A percentile compares a stretch with the other conserved stretches of the same genome.
Evolutionary conservation across 2,329 filamentous ascomycete genomes (phyloP).

Genomic region (Microdochium nivale): DNA sequence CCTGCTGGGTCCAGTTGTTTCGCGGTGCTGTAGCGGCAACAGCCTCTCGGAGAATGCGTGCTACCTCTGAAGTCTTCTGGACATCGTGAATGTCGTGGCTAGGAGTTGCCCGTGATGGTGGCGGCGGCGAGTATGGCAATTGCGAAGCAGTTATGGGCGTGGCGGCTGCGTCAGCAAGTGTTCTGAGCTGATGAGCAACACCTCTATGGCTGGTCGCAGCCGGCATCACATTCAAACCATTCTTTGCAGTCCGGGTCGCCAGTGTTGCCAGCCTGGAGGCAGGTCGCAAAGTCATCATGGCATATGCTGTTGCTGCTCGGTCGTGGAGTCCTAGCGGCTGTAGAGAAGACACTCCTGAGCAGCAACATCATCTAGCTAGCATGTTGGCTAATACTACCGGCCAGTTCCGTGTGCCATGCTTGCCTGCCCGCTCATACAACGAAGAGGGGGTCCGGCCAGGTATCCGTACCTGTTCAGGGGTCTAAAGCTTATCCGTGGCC

Average conservation of each 20-base stretch:
- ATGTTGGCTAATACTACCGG: not conserved
- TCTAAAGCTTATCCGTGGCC: not conserved
- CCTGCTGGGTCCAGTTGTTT: conserved; percentile 71
- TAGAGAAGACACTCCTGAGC: no score
- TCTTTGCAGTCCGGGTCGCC: not conserved
- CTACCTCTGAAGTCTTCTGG: not conserved
- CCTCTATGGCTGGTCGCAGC: not conserved
- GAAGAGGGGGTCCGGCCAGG: not conserved
- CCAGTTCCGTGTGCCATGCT: not conserved
- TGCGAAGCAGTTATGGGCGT: not conserved
- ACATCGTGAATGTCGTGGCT: not conserved
- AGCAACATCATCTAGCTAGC: no score
- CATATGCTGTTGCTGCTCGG: not conserved
- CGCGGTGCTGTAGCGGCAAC: conserved; percentile 52
- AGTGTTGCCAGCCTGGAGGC: not conserved
- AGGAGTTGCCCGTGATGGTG: no score
- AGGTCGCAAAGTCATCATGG: not conserved
- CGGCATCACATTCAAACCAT: not conserved
- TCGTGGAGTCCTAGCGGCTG: no score
- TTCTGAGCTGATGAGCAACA: not conserved
- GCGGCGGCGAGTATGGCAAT: no score
- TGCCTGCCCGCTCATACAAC: not conserved
- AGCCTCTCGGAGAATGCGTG: conserved; percentile 35
- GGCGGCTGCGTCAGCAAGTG: not conserved
- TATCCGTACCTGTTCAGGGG: not conserved